phyloP scores from a whole-genome alignment of 129 eudicot species.

The Mikania micrantha region DNA sequence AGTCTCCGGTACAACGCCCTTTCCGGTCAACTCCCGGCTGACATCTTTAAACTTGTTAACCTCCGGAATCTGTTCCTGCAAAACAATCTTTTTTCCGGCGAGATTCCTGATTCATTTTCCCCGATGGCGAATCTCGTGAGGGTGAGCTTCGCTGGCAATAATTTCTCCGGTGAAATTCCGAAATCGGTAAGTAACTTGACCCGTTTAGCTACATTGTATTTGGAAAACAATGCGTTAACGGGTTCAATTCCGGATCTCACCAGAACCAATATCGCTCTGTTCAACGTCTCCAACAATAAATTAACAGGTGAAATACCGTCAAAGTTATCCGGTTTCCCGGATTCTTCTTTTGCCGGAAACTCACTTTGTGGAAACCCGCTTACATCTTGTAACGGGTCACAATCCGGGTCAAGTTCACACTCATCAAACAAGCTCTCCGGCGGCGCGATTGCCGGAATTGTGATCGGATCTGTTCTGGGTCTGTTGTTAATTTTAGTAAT shows the following conservation, averaged over 20 bases:
- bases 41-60: conserved; percentile 29
- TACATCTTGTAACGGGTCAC: conserved; percentile 31
- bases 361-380: conserved; percentile 66
- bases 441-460: conserved; percentile 79
- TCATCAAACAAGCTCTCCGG: conserved; percentile 45
- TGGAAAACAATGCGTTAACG: conserved; percentile 43
- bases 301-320: conserved; percentile 56
- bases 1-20: conserved; percentile 73
- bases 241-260: conserved; percentile 65
- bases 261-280: conserved; percentile 34
- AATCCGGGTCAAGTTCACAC: background rate
- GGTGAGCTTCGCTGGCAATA: conserved; percentile 46
- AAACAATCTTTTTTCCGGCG: conserved; percentile 49
- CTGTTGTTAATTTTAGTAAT: conserved; percentile 36
- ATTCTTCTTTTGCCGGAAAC: conserved; percentile 49
- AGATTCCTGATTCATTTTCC: conserved; percentile 45
- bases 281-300: conserved; percentile 57
- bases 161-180: conserved; percentile 55
- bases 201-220: conserved; percentile 61
- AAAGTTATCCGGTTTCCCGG: conserved; percentile 30
- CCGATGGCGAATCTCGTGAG: conserved; percentile 44
- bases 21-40: conserved; percentile 46
- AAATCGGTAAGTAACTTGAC: conserved; percentile 36
- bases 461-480: conserved; percentile 52
- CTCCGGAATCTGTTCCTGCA: conserved; percentile 67